These are phyloP conservation scores for Phytopythium helicoides DNA, from an alignment of 352 stramenopile genomes.

Conservation along the genomic window DNA sequence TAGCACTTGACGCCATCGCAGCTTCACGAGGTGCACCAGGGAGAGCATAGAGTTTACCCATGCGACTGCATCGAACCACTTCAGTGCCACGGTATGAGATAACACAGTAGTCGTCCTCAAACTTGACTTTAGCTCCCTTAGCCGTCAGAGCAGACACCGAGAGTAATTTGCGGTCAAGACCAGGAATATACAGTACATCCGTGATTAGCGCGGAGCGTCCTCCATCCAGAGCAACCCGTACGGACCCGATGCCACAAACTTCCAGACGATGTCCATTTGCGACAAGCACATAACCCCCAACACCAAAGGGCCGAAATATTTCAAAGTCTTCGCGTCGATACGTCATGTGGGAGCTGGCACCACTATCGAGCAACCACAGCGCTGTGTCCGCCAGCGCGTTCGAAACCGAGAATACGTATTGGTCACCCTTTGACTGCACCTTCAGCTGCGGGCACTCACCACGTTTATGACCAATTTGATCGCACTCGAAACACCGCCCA, in stretches of 20 bases:
- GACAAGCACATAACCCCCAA: constrained; percentile 8
- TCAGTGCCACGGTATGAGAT: not conserved
- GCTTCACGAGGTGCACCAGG: constrained; percentile 3
- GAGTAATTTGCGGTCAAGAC: constrained; percentile 14
- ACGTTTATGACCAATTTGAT: constrained; percentile 6
- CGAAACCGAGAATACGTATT: constrained; percentile 9
- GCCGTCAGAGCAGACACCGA: constrained; percentile 11
- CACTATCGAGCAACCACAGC: constrained; percentile 19
- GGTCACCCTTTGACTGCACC: not conserved
- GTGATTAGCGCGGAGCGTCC: constrained; percentile 9
- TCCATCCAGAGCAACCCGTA: constrained; percentile 8
- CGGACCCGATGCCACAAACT: constrained; percentile 7
- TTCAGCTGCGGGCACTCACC: constrained; percentile 1
- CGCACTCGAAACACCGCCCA: constrained; percentile 7
- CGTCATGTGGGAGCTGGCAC: constrained; percentile 22
- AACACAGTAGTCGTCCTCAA: not conserved
- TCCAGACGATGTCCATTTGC: constrained; percentile 11
- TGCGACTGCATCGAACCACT: not conserved
- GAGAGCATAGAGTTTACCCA: no score
- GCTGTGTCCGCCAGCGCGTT: not conserved
- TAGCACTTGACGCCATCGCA: constrained; percentile 3
- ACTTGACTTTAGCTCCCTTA: constrained; percentile 4
- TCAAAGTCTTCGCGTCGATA: constrained; percentile 9
- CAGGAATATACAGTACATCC: constrained; percentile 17
- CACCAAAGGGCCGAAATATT: constrained; percentile 1